Evolutionary conservation across 129 eudicot species (phyloP).

Genomic region (Centella asiatica): DNA sequence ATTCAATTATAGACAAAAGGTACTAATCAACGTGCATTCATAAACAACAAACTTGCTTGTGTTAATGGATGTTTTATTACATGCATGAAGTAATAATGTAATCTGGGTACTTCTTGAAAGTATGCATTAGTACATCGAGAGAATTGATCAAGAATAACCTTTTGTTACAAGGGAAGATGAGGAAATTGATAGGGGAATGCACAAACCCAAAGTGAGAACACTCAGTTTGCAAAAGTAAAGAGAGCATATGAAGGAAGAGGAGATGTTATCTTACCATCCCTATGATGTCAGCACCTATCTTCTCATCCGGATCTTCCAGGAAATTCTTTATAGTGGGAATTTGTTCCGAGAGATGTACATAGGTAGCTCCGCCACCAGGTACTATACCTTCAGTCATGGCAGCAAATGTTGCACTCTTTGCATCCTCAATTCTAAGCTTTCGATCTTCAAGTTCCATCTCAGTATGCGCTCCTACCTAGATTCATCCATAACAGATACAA

Average conservation of each 20-base stretch:
- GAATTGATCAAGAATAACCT: no score
- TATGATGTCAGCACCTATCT: conserved; percentile 73
- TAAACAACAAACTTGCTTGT: not conserved
- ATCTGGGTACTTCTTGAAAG: no score
- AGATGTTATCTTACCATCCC: conserved; percentile 39
- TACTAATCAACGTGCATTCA: not conserved
- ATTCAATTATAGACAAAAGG: not conserved
- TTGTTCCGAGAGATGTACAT: conserved; percentile 67
- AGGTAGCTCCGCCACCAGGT: conserved; percentile 96
- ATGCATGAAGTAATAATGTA: not conserved
- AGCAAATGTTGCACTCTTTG: conserved; percentile 82
- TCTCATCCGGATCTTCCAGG: conserved; percentile 60
- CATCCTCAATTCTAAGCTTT: conserved; percentile 84
- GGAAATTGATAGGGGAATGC: not conserved
- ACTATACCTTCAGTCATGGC: conserved; percentile 93
- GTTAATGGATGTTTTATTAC: not conserved
- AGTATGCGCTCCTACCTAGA: conserved; percentile 85
- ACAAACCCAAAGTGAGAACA: no score
- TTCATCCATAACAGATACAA: not conserved
- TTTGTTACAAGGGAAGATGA: not conserved
- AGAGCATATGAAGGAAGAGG: not conserved
- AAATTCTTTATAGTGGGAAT: conserved; percentile 40
- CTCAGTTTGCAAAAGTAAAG: not conserved
- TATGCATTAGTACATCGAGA: no score
- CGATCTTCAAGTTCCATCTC: conserved; percentile 87